Evolutionary conservation across 2,329 filamentous ascomycete species (phyloP).

Genomic region (Paraphoma chrysanthemicola): DNA sequence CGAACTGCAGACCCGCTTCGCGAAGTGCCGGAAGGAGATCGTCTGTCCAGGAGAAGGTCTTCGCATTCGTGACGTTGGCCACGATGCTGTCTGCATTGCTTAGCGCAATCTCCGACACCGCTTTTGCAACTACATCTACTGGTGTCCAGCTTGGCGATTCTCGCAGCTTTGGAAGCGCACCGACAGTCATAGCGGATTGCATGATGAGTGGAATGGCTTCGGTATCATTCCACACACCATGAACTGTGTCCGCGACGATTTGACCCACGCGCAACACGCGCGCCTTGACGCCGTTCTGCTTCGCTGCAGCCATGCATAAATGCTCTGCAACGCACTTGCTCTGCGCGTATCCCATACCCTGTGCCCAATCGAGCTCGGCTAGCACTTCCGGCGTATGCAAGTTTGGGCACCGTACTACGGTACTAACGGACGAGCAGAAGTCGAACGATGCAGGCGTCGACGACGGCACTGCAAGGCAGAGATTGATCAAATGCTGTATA

Average conservation of each 20-base stretch:
- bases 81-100: conserved; percentile 42
- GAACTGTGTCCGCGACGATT: conserved; percentile 55
- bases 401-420: conserved; percentile 49
- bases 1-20: conserved; percentile 47
- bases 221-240: conserved; percentile 58
- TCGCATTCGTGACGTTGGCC: conserved; percentile 62
- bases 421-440: conserved; percentile 57
- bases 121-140: conserved; percentile 35
- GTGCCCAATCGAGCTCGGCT: conserved; percentile 49
- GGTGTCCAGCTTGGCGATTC: conserved; percentile 46
- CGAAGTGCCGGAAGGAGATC: conserved; percentile 61
- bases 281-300: conserved; percentile 24
- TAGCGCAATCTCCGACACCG: conserved; percentile 30
- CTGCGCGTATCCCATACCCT: conserved; percentile 60
- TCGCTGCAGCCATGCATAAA: conserved; percentile 35
- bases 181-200: conserved; percentile 54
- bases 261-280: conserved; percentile 50
- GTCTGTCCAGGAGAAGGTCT: conserved; percentile 58
- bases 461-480: conserved; percentile 45
- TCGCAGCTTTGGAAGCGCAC: conserved; percentile 55
- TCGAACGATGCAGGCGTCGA: conserved; percentile 48
- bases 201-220: conserved; percentile 61
- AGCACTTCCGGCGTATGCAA: conserved; percentile 23
- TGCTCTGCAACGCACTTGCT: conserved; percentile 60
- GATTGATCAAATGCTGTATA: conserved; percentile 52